A percentile compares a stretch with the other conserved stretches of the same genome.
These are phyloP conservation scores for Blepharisma stoltei DNA, from an alignment of 73 alveolate genomes.

Conservation along the genomic window DNA sequence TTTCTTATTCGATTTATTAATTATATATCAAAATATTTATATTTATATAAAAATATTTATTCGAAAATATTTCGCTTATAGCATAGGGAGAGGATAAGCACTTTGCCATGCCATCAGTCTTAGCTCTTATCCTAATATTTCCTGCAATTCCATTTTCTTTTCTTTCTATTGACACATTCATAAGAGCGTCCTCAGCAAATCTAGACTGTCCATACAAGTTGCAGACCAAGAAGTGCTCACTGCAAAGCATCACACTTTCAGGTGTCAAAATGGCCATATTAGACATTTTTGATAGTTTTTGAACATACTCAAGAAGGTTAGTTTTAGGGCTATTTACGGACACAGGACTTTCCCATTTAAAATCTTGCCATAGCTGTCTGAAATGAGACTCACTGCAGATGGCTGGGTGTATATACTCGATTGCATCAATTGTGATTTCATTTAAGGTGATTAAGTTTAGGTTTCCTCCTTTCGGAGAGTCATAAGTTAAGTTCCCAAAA, in stretches of 20 bases:
- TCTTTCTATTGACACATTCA: conserved; percentile 76
- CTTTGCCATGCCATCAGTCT: conserved; percentile 82
- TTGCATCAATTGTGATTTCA: conserved; percentile 84
- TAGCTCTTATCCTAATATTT: conserved; percentile 80
- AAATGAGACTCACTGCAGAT: conserved; percentile 76
- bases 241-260: conserved; percentile 61
- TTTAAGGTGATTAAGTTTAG: conserved; percentile 74
- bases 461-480: conserved; percentile 75
- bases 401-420: conserved; percentile 81
- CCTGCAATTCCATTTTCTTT: conserved; percentile 61
- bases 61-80: no score
- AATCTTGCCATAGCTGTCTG: conserved; percentile 94
- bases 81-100: no score
- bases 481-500: conserved; percentile 87
- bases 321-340: conserved; percentile 66
- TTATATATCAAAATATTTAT: no score
- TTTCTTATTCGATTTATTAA: no score
- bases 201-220: conserved; percentile 78
- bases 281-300: conserved; percentile 53
- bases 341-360: conserved; percentile 96
- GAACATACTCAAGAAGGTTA: conserved; percentile 61
- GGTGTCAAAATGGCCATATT: conserved; percentile 78
- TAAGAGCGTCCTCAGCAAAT: conserved; percentile 84
- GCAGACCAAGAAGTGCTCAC: conserved; percentile 69
- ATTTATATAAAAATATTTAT: no score